phyloP scores from a whole-genome alignment of 1,284 basidiomycete species.

The Ganoderma sp. region DNA sequence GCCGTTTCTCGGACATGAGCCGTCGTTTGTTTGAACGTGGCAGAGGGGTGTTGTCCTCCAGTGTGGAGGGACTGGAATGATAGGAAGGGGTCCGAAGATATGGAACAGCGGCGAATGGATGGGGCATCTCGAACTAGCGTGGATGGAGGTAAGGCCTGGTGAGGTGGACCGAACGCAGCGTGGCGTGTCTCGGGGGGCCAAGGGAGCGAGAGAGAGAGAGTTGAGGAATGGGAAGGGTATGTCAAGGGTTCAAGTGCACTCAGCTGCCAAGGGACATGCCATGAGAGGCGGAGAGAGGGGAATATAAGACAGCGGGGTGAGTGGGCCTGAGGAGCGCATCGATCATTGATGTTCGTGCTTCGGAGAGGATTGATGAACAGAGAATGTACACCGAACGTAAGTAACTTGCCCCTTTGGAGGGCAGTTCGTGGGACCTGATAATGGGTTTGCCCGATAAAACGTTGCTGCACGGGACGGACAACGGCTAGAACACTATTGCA shows the following conservation, averaged over 20 bases:
- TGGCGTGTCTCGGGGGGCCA: neutral
- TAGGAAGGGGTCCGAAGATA: slow-evolving; percentile 20
- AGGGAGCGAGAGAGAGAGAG: slow-evolving; percentile 1
- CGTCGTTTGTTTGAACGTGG: slow-evolving; percentile 15
- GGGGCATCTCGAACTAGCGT: slow-evolving; percentile 23
- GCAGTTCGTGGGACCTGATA: slow-evolving; percentile 4
- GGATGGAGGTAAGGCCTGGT: neutral
- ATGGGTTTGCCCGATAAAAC: neutral
- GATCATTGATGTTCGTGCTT: slow-evolving; percentile 24
- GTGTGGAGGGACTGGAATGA: slow-evolving; percentile 11
- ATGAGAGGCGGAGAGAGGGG: neutral
- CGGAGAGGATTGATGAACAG: slow-evolving; percentile 16
- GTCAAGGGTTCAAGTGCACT: slow-evolving; percentile 2
- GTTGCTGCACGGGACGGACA: neutral
- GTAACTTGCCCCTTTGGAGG: neutral
- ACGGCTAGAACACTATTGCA: neutral
- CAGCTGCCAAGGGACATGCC: slow-evolving; percentile 8
- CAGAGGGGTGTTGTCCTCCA: neutral
- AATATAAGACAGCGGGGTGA: slow-evolving; percentile 10
- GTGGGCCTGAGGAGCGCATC: slow-evolving; percentile 6
- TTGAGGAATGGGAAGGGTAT: neutral
- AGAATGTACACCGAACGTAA: slow-evolving; percentile 3
- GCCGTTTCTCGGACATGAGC: slow-evolving; percentile 1
- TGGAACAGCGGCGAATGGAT: slow-evolving; percentile 31
- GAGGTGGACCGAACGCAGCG: neutral